Evolutionary conservation across 2,329 filamentous ascomycete species (phyloP), one percentile per base, ranked within the genome.

Genomic region (Pseudomassariella vexata): DNA sequence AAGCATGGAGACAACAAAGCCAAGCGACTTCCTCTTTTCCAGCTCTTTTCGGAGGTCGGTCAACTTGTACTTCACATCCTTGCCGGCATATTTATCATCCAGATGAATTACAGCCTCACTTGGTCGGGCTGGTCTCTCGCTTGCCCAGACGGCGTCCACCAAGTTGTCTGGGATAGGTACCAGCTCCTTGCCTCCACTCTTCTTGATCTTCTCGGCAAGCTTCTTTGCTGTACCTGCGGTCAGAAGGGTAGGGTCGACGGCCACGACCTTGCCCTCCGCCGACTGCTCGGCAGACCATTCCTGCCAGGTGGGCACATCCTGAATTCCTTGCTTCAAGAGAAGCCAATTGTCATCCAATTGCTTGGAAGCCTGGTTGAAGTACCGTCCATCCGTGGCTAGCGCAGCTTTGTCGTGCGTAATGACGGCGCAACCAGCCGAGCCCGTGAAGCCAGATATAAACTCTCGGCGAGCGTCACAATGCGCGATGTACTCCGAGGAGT

Each of bases 401-500:
- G 87, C 86, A 11, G 92, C 92, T 59, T 89, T 89, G 31, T 87
- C 81, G 30, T 77, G 73, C 3, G 89, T 92, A 35, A 98, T 73
- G 30, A 98, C 82, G 23, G 89, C 92, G 42, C 86, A 94, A 37
- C 92, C 92, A 25, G 92, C 90, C 8, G 92, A 98, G 34, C 92
- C 92, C 37, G 86, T 87, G 60, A 98, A 98, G 17, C 92, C 90
- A 39, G 80, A 89, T 47, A 98, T 94, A 53, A 82, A 95, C 55
- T 82, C 86, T 68, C 92, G 81, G 46, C 92, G 80, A 39, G 76
- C 89, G 66, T 98, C 92, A 56, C 87, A 95, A n/a, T 82, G 80
- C 30, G 92, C 92, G 58, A 95, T 95, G 61, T 98, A 98, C 65
- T 98, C 92, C 46, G 90, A 96, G 47, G 90, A 86, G 58, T 98